Base-by-base conservation (phyloP, 129 eudicot genomes). In the Sambucus nigra region DNA sequence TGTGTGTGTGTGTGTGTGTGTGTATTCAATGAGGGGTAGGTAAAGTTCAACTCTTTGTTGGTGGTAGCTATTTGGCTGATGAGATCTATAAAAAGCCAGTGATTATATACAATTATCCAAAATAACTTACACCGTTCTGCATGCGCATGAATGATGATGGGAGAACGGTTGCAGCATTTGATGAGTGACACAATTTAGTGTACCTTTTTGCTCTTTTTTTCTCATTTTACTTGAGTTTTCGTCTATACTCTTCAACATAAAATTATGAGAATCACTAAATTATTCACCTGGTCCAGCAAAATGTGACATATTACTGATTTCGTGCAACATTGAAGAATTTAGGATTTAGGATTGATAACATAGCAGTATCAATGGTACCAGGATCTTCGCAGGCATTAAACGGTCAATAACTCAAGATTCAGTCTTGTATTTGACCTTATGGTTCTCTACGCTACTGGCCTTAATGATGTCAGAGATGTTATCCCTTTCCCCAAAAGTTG, bases 121-220 rank as follows among this genome's bases (percentile, higher is more conserved):
- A 79, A 74, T 81, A 79, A 47, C 71, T 71, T 29, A 82, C 74
- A 68, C 95, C 95, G 24, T 91, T 91, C 55, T 67, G 79, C 46
- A 84, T 61, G 44, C 93, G 86, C 5, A 20, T 73, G 53, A 85
- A 85, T 29, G 86, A 81, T 52, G 98, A 89, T 64, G 94, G 76
- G 10, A 85, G 71, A 46, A 89, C 98, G 54, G 94, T 76, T 55
- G 83, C 94, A 57, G 52, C 98, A 48, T 91, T 81, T 15, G 95
- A 85, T 59, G 63, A n/a, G 8, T 15, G 14, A 19, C 9, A n/a
- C 1, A 1, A 40, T 5, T 55, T 2, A 12, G 2, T 35, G 1
- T 58, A 1, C n/a, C 4, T 14, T 9, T 23, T 22, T 7, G 14
- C 12, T 14, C 10, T 1, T 39, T 24, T 23, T 39, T 20, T 39